Percentiles rank a stretch among this genome's conserved stretches.
Evolutionary conservation across 352 stramenopile genomes (phyloP).

Genomic region (Globisporangium nunn): DNA sequence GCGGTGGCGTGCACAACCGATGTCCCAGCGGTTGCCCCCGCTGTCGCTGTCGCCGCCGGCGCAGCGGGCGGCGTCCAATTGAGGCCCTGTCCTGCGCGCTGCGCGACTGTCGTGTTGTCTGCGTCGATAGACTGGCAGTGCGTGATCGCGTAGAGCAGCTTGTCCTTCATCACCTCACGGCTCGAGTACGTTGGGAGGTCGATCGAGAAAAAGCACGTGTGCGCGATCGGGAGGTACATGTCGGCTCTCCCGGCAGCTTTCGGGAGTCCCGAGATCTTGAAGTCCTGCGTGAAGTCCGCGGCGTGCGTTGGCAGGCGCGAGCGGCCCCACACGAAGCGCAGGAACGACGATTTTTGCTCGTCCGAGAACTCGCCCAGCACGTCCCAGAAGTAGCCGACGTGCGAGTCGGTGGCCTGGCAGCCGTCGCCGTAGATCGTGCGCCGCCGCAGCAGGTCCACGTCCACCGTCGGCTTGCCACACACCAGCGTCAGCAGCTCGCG

Average conservation of each 20-base stretch:
- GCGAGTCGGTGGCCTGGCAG: conserved; percentile 75
- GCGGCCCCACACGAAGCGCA: conserved; percentile 84
- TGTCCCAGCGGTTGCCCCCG: background rate
- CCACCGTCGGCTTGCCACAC: conserved; percentile 85
- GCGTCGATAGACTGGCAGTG: conserved; percentile 85
- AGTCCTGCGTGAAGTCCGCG: conserved; percentile 86
- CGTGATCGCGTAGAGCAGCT: conserved; percentile 85
- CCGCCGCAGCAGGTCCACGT: conserved; percentile 78
- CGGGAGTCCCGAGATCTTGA: conserved; percentile 84
- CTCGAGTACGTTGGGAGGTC: conserved; percentile 73
- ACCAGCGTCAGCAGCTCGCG: conserved; percentile 86
- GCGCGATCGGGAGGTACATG: conserved; percentile 79
- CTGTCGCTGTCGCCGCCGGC: conserved; percentile 16
- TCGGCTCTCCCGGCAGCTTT: conserved; percentile 68
- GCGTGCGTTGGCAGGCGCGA: conserved; percentile 87
- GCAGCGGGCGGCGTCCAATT: conserved; percentile 62
- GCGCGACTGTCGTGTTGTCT: conserved; percentile 85
- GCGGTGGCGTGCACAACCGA: conserved; percentile 20
- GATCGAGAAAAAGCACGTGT: conserved; percentile 90
- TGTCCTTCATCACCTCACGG: conserved; percentile 73
- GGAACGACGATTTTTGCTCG: conserved; percentile 87
- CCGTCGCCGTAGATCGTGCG: conserved; percentile 89
- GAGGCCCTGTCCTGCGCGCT: conserved; percentile 77
- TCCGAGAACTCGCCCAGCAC: conserved; percentile 81
- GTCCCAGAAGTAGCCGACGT: conserved; percentile 90